A percentile compares a stretch with the other conserved stretches of the same genome.
phyloP scores from a whole-genome alignment of 768 basidiomycete species.

The Pulveroboletus sp. region DNA sequence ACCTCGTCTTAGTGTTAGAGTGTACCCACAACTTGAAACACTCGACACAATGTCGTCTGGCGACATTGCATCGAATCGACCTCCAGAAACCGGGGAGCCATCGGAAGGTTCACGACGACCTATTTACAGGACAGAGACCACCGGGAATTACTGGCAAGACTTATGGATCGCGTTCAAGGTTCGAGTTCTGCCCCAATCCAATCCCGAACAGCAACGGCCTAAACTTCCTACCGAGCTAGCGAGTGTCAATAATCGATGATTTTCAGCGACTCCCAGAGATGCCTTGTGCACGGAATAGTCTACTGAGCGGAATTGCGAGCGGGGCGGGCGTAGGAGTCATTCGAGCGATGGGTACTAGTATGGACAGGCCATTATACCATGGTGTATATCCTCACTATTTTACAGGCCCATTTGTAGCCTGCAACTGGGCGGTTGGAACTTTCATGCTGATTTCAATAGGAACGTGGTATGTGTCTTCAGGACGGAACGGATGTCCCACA shows the following conservation, averaged over 20 bases:
- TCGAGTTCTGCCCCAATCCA: background rate
- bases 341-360: constrained; percentile 63
- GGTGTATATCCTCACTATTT: constrained; percentile 5
- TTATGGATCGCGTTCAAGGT: constrained; percentile 32
- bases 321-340: constrained; percentile 76
- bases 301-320: constrained; percentile 77
- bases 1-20: no score
- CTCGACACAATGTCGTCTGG: constrained; percentile 9
- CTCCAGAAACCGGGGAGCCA: constrained; percentile 1
- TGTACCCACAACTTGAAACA: no score
- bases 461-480: constrained; percentile 54
- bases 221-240: constrained; percentile 39
- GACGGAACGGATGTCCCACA: background rate
- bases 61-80: constrained; percentile 1
- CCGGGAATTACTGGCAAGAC: constrained; percentile 33
- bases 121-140: constrained; percentile 29
- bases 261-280: constrained; percentile 62
- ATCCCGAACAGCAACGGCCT: background rate
- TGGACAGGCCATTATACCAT: constrained; percentile 23
- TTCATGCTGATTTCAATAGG: constrained; percentile 66
- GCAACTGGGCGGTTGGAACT: constrained; percentile 77
- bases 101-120: constrained; percentile 18
- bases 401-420: constrained; percentile 58
- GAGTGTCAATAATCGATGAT: constrained; percentile 48
- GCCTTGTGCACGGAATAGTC: constrained; percentile 74